Conservation (phyloP, 495 filamentous ascomycete species). For the Astrothelium macrocarpum region DNA sequence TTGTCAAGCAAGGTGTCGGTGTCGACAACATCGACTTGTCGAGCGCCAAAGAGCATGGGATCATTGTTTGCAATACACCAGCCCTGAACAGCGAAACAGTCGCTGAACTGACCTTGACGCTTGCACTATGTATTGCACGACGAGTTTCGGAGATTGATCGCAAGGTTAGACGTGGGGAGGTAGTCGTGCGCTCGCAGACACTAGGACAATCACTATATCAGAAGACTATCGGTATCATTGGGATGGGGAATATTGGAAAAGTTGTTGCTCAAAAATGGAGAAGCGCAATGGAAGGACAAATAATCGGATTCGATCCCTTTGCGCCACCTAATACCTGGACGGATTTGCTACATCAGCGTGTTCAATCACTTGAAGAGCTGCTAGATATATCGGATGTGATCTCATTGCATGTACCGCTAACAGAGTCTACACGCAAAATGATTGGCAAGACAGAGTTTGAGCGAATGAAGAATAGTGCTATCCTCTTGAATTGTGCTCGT, state of each 20-base stretch:
- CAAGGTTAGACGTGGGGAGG: constrained; percentile 23
- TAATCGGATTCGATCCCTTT: constrained; percentile 31
- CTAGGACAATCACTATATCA: constrained; percentile 28
- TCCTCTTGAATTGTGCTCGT: constrained; percentile 8
- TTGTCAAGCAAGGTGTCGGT: constrained; percentile 33
- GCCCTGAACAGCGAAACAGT: constrained; percentile 29
- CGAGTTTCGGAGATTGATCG: constrained; percentile 29
- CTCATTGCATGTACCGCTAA: constrained; percentile 31
- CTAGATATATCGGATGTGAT: constrained; percentile 30
- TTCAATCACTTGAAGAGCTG: constrained; percentile 26
- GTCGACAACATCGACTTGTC: constrained; percentile 19
- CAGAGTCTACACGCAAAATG: constrained; percentile 4
- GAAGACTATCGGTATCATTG: constrained; percentile 33
- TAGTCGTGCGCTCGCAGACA: constrained; percentile 27
- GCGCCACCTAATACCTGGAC: constrained; percentile 27
- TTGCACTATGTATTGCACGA: constrained; percentile 29
- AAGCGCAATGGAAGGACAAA: constrained; percentile 28
- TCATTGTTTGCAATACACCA: constrained; percentile 16
- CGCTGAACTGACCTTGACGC: constrained; percentile 30
- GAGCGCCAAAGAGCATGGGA: constrained; percentile 8
- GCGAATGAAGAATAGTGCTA: constrained; percentile 8
- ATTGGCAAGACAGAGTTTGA: constrained; percentile 10
- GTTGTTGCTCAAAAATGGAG: constrained; percentile 32
- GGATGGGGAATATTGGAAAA: constrained; percentile 36
- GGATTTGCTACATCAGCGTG: constrained; percentile 27